Base-by-base conservation (phyloP, 2,329 filamentous ascomycete species). In the Pyrenochaeta sp. region DNA sequence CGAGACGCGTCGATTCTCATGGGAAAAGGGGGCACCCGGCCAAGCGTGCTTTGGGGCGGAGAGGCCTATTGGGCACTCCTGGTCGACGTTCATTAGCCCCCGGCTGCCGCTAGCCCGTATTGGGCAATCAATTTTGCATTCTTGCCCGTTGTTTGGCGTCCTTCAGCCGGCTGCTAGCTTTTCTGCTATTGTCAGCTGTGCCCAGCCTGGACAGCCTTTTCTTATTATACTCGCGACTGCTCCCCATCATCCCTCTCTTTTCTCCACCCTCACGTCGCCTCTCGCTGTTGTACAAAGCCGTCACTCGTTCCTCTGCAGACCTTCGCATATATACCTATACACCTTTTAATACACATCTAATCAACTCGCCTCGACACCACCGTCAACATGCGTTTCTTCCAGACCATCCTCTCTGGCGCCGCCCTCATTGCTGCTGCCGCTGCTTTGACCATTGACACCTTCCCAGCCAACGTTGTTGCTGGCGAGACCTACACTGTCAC, bases 341-440 rank as follows among this genome's bases (percentile, higher is more conserved):
- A 52, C 50, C 55, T 54, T 54, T 44, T 63, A 61, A 66, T 60
- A 50, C 55, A 10, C 40, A 15, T 29, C 36, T 54, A 60, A 58
- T 58, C 51, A 45, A 52, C 27, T 31, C 40, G 14, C 20, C 42
- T 31, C 31, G 30, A 56, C 52, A 55, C 48, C 31, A 57, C 51
- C 49, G 49, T 60, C 68, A 79, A 59, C 47, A 86, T 86, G 84
- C 75, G 78, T 68, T 80, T 85, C 69, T 68, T 80, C 66, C 77
- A 78, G 54, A 70, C 78, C 60, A 54, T 86, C 58, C 58, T 86
- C 60, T 77, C 72, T 63, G 66, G 68, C 66, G 66, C 73, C 56
- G 74, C 74, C 63, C 63, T 76, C 48, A 61, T 71, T 48, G 68
- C 72, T 51, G 58, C 66, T 54, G 81, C 78, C 48, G 67, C 80